Conservation (phyloP, 2,329 filamentous ascomycete genomes). For the Aspergillus glaucus region DNA sequence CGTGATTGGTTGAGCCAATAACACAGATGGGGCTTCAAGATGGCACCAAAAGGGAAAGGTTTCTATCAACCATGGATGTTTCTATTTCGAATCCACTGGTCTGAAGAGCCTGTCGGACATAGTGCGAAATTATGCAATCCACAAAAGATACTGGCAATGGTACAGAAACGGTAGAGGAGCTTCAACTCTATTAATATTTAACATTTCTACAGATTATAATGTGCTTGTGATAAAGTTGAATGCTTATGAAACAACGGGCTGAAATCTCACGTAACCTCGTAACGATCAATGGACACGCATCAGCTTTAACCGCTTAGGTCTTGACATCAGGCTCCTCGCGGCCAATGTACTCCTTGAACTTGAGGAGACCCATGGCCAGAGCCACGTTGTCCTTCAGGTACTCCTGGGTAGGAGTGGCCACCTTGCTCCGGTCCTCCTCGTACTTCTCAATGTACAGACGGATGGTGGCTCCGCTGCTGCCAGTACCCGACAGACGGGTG, state of each 20-base stretch:
- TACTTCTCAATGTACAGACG: conserved; percentile 97
- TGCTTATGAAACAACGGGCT: too few relatives aligned
- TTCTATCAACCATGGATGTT: too few relatives aligned
- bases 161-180: too few relatives aligned
- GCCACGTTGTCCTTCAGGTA: conserved; percentile 88
- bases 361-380: conserved; percentile 75
- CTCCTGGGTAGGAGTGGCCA: conserved; percentile 78
- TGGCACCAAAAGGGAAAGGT: too few relatives aligned
- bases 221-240: too few relatives aligned
- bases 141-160: too few relatives aligned
- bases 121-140: too few relatives aligned
- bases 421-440: conserved; percentile 71
- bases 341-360: conserved; percentile 89
- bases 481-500: conserved; percentile 88
- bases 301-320: conserved; percentile 56
- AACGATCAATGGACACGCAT: neutral
- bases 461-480: conserved; percentile 91
- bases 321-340: conserved; percentile 92
- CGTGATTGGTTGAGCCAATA: neutral
- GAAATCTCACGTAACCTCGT: conserved; percentile 1
- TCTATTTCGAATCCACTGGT: too few relatives aligned
- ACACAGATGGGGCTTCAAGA: too few relatives aligned
- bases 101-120: too few relatives aligned
- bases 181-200: too few relatives aligned
- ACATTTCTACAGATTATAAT: too few relatives aligned